Evolutionary conservation across 179 eudicot species (phyloP), one percentile per base, ranked within the genome.

Genomic region (Actinidia arguta): DNA sequence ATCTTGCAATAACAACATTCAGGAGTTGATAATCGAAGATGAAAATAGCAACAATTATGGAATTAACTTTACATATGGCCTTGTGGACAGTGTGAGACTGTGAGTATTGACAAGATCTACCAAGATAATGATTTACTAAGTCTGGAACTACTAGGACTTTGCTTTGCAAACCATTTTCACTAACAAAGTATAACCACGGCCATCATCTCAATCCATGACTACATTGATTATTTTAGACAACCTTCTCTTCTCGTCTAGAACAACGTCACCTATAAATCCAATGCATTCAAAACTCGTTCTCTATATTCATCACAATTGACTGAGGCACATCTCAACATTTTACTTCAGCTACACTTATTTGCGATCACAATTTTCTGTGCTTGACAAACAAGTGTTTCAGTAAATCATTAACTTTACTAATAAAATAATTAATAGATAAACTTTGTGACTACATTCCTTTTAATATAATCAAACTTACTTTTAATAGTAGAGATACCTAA

Each of bases 21-120:
- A 3, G 22, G 1, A 52, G 78, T 20, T 14, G 78, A 18, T 25
- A 31, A 24, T 74, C 13, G 10, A 16, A 74, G 46, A 48, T 47
- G 55, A 52, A 42, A 31, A 74, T 52, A 27, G 22, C 62, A 51
- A 51, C 46, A 74, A 74, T 72, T 48, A 52, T 61, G 62, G 25
- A 24, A 25, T 74, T 46, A 74, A 67, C 17, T 44, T 74, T 12
- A 44, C 27, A 73, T 27, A 36, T 39, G 78, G 64, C 78, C 78
- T 75, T 54, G 36, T 31, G 78, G 25, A 51, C 16, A 24, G 11
- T 20, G 51, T 22, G 58, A 39, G 42, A 39, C 42, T 39, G 22
- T 39, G 22, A 22, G 8, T 22, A 20, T 61, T 61, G 27, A 61
- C 76, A 24, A 73, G 76, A 73, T 73, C 42, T 73, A 12, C 51